Conservation (phyloP, 768 basidiomycete species). For the Suillus sp. region DNA sequence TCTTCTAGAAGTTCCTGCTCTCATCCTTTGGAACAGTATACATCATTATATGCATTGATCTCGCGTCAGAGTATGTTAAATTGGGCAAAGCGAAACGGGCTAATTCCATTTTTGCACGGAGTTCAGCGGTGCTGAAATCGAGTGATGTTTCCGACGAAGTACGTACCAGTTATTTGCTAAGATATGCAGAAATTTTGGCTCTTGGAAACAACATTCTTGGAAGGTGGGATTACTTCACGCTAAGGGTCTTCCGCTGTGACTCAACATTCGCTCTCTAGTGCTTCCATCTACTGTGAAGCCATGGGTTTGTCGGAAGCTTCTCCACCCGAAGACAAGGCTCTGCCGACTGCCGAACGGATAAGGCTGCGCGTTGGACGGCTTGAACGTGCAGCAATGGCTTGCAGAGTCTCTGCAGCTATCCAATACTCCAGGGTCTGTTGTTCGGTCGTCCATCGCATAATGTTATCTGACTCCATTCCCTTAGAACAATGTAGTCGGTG, state of each 20-base stretch:
- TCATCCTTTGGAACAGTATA: slow-evolving; percentile 46
- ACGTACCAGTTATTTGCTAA: slow-evolving; percentile 56
- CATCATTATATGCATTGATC: slow-evolving; percentile 61
- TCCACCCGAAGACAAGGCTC: slow-evolving; percentile 45
- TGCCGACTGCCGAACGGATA: slow-evolving; percentile 59
- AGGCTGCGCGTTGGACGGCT: slow-evolving; percentile 57
- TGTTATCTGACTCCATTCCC: slow-evolving; percentile 1
- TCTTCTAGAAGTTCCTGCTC: slow-evolving; percentile 1
- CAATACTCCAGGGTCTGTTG: slow-evolving; percentile 63
- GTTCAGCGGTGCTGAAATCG: slow-evolving; percentile 47
- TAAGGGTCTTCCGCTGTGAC: slow-evolving; percentile 4
- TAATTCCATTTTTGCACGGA: slow-evolving; percentile 60
- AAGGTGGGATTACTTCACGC: slow-evolving; percentile 46
- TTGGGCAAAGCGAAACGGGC: slow-evolving; percentile 79
- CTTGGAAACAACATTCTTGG: slow-evolving; percentile 56
- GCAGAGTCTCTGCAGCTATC: slow-evolving; percentile 67
- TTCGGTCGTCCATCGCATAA: background rate
- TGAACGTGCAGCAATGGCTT: slow-evolving; percentile 73
- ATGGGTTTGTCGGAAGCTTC: slow-evolving; percentile 45
- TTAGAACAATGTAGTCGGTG: slow-evolving; percentile 62
- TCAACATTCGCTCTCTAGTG: slow-evolving; percentile 32
- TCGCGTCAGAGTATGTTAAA: slow-evolving; percentile 78
- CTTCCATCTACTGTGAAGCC: slow-evolving; percentile 63
- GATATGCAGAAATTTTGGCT: slow-evolving; percentile 68
- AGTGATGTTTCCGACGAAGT: slow-evolving; percentile 52